These are phyloP conservation scores for Tubosaeta sp. DNA, from an alignment of 768 basidiomycete species.

Conservation along the genomic window DNA sequence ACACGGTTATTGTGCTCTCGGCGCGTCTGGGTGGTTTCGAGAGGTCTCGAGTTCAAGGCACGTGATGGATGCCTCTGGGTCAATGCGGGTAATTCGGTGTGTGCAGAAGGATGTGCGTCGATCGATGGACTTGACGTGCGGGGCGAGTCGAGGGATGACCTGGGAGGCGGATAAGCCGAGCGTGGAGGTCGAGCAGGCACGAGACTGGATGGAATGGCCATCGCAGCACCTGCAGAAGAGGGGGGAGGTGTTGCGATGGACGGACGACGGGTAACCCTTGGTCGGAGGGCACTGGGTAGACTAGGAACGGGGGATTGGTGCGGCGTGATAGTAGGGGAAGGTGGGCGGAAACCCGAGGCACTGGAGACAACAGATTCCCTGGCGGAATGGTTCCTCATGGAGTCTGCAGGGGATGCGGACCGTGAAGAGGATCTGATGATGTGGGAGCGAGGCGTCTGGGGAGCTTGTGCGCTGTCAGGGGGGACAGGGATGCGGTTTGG, in stretches of 20 bases:
- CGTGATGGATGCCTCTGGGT: conserved; percentile 27
- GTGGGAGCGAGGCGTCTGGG: conserved; percentile 23
- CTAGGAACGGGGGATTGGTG: conserved; percentile 17
- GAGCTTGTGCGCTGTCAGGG: conserved; percentile 22
- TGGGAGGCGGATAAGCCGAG: conserved; percentile 11
- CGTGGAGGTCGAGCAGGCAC: conserved; percentile 20
- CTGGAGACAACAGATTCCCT: conserved; percentile 22
- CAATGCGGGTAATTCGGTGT: conserved; percentile 15
- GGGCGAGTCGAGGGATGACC: conserved; percentile 18
- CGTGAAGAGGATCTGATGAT: conserved; percentile 30
- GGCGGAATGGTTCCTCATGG: conserved; percentile 18
- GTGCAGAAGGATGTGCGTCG: conserved; percentile 14
- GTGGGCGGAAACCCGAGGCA: conserved; percentile 16
- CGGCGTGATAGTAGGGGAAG: conserved; percentile 18
- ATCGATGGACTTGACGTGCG: conserved; percentile 15
- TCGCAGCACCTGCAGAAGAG: conserved; percentile 22
- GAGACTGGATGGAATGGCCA: conserved; percentile 23
- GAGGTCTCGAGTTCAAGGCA: conserved; percentile 27
- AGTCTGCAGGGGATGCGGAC: conserved; percentile 38
- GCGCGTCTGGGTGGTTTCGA: conserved; percentile 36
- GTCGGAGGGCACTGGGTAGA: conserved; percentile 32
- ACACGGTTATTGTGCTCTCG: conserved; percentile 65
- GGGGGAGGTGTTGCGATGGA: conserved; percentile 40
- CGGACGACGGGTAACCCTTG: conserved; percentile 38
- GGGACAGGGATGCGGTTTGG: conserved; percentile 4